Conservation (phyloP, 768 basidiomycete species). For the Amanita jacksonii region DNA sequence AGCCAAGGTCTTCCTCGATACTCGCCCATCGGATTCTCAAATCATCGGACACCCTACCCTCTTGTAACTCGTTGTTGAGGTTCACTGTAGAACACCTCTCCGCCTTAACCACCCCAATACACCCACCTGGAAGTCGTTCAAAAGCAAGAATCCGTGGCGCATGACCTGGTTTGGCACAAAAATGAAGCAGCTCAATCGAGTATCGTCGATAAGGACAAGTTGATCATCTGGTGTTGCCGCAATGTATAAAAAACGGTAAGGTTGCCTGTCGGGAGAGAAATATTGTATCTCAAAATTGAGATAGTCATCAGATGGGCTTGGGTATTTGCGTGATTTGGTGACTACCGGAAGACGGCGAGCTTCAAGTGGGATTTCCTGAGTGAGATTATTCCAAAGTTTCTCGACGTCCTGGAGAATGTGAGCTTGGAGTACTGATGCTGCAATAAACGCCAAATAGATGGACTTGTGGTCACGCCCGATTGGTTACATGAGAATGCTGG, state of each 20-base stretch:
- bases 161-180: slow-evolving; percentile 12
- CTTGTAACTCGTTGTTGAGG: slow-evolving; percentile 10
- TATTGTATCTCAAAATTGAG: slow-evolving; percentile 10
- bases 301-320: not conserved
- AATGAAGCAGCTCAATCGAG: slow-evolving; percentile 11
- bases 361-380: not conserved
- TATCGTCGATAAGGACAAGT: slow-evolving; percentile 12
- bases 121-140: slow-evolving; percentile 16
- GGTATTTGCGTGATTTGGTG: slow-evolving; percentile 7
- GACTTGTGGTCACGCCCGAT: slow-evolving; percentile 9
- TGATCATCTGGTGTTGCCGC: slow-evolving; percentile 12
- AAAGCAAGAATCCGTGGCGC: slow-evolving; percentile 15
- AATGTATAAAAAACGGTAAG: slow-evolving; percentile 6
- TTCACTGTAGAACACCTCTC: slow-evolving; percentile 8
- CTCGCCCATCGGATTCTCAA: slow-evolving; percentile 6
- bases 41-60: slow-evolving; percentile 9
- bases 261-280: not conserved
- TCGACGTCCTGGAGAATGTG: slow-evolving; percentile 9
- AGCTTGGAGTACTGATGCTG: slow-evolving; percentile 13
- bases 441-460: slow-evolving; percentile 14
- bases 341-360: not conserved
- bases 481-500: slow-evolving; percentile 14
- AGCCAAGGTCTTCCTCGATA: slow-evolving; percentile 15
- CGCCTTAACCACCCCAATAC: slow-evolving; percentile 18
- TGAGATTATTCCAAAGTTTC: not conserved